Base-by-base conservation (phyloP, 2,329 filamentous ascomycete species). In the Fragosphaeria purpurea region DNA sequence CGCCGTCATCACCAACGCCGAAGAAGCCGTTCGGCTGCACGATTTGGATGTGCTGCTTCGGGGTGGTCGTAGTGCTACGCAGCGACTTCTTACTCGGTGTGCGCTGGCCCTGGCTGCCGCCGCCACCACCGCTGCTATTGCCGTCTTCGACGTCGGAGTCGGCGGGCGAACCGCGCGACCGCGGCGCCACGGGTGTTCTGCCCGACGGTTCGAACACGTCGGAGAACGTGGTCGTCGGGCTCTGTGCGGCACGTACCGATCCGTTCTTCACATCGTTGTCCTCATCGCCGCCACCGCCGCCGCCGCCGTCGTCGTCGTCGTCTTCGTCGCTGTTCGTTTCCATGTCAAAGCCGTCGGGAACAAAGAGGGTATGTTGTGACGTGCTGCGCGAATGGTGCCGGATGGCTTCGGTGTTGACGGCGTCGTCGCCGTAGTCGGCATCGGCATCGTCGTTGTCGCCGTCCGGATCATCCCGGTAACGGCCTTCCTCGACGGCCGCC, bases 401-500 rank as follows among this genome's bases (percentile, higher is more conserved):
- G 22, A 22, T 22, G 49, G 7, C 7, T 11, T 37, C 35, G 35
- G 35, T 7, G 7, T 37, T 11, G 35, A 37, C 11, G 35, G 35
- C 35, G 11, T 37, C 35, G 7, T 37, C 3, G 7, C 7, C 35
- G 22, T 22, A 22, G 22, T 22, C 22, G 22, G 22, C 22, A 22
- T 67, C 62, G 5, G 66, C 61, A 43, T 78, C 74, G 9, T 72
- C 67, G 8, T 71, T 70, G 45, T 66, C 57, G 5, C 61, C 57
- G 46, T 70, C 65, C 22, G 53, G 51, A 9, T 75, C 67, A 46
- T 78, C 77, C 49, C 68, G 70, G 61, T 82, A 83, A 53, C 80
- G 72, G 12, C 84, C 79, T 68, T 77, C 75, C 58, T 80, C 78
- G 13, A 69, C 62, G 11, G 71, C 65, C 52, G 78, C 70, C 37